Evolutionary conservation across 768 basidiomycete genomes (phyloP), one percentile per base, ranked within the genome.

Genomic region (Pilatotrama ljubarskyi): DNA sequence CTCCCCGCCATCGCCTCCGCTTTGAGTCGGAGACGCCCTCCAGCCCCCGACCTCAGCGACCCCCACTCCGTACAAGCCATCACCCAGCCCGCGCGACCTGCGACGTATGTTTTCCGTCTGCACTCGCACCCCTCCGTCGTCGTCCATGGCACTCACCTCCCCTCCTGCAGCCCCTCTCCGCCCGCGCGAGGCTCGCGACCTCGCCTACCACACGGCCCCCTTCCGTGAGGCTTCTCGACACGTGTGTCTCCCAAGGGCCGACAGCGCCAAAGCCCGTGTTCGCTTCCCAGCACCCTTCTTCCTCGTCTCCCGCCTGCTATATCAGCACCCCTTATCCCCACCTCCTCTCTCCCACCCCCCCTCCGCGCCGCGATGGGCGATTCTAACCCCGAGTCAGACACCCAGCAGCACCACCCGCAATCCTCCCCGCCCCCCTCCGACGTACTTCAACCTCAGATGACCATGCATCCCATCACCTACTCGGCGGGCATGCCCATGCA

Each of bases 401-500:
- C 77, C 67, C 69, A 69, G 41, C 55, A 52, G 20, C 51, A 32
- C 20, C 43, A 40, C 5, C 66, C 62, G 44, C 55, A 59, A 51
- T 56, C 55, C 52, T 57, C 69, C 17, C 57, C 65, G 38, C 47
- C 68, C 35, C 42, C 62, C 51, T 29, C 65, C 25, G 72, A 73
- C 64, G 53, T 69, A 64, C 71, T 77, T 56, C 79, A 80, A 58
- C 77, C 80, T n/a, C 74, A 77, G 68, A 74, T 80, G 78, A 75
- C 80, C 35, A 78, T 81, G 63, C 82, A 82, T 68, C 78, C 82
- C 58, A 76, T 79, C 68, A 72, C 78, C 43, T 81, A 82, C 71
- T 78, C 79, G 22, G 43, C 43, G 22, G 75, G 76, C 65, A 76
- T 84, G 73, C 83, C 80, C 37, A 82, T 86, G 80, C 86, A 87